Conservation (phyloP, 192 early-diverging fungal species). For the Backusella tarrabulga region DNA sequence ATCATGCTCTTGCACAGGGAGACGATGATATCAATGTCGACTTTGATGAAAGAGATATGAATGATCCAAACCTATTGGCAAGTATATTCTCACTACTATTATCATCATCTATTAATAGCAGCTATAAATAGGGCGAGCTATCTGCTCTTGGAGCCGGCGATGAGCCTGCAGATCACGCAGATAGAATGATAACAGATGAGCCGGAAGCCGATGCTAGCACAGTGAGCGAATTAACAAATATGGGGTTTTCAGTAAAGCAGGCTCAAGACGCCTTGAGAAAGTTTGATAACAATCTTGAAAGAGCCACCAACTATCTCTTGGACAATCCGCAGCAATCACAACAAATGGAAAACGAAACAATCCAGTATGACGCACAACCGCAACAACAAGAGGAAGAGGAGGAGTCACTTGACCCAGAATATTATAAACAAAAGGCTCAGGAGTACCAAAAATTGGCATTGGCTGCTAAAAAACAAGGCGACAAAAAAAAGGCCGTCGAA, state of each 20-base stretch:
- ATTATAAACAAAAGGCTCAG: conserved; percentile 9
- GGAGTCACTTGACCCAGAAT: not conserved
- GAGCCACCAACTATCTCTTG: conserved; percentile 75
- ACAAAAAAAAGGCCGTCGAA: conserved; percentile 26
- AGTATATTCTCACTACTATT: not conserved
- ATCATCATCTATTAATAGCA: not conserved
- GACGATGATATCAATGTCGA: conserved; percentile 63
- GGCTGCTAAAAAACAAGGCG: conserved; percentile 24
- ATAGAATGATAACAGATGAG: not conserved
- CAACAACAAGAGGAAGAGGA: conserved; percentile 3
- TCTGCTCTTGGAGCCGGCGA: not conserved
- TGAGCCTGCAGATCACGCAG: not conserved
- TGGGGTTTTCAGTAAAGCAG: conserved; percentile 73
- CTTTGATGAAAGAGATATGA: conserved; percentile 70
- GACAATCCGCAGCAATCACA: conserved; percentile 32
- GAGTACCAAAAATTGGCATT: conserved; percentile 31
- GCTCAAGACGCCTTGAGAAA: conserved; percentile 65
- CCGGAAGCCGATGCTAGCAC: not conserved
- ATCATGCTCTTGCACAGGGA: conserved; percentile 33
- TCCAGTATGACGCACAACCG: conserved; percentile 30
- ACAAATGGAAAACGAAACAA: not conserved
- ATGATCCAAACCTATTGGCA: conserved; percentile 74
- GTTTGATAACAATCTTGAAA: conserved; percentile 70
- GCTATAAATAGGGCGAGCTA: not conserved
- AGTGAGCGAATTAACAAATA: conserved; percentile 52